A percentile compares a stretch with the other conserved stretches of the same genome.
Evolutionary conservation across 768 basidiomycete genomes (phyloP).

Genomic region (Russula virescens): DNA sequence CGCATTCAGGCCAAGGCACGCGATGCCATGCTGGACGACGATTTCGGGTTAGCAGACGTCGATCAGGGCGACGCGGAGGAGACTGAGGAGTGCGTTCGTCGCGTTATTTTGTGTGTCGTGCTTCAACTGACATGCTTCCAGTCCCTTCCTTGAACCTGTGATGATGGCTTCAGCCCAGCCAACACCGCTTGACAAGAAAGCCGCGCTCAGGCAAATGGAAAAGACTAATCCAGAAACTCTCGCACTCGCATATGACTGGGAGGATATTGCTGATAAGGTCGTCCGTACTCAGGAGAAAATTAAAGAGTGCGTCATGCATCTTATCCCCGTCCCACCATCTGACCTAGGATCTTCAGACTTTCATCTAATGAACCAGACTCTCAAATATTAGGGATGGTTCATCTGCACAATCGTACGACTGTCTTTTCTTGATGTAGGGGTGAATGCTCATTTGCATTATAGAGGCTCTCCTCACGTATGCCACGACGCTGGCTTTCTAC

Average conservation of each 20-base stretch:
- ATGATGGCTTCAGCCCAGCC: conserved; percentile 32
- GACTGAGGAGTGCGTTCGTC: conserved; percentile 22
- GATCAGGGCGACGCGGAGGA: conserved; percentile 35
- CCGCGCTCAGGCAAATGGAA: conserved; percentile 61
- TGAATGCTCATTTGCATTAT: conserved; percentile 6
- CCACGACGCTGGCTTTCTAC: conserved; percentile 89
- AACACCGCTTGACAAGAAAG: conserved; percentile 51
- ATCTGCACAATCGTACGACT: conserved; percentile 83
- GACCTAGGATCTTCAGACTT: conserved; percentile 36
- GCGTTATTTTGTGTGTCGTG: background rate
- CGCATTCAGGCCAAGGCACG: conserved; percentile 71
- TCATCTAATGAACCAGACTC: conserved; percentile 44
- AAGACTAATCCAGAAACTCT: conserved; percentile 72
- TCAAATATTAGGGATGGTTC: conserved; percentile 63
- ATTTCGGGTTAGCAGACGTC: conserved; percentile 75
- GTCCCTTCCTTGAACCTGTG: conserved; percentile 36
- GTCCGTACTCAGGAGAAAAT: conserved; percentile 47
- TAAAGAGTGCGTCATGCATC: conserved; percentile 38
- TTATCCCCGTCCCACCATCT: conserved; percentile 1
- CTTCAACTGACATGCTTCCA: conserved; percentile 24
- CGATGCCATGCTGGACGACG: conserved; percentile 65
- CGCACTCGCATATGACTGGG: conserved; percentile 81
- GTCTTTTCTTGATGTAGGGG: conserved; percentile 2
- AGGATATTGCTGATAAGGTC: conserved; percentile 55
- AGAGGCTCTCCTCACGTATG: conserved; percentile 90